Evolutionary conservation across 2,329 filamentous ascomycete genomes (phyloP).

Genomic region (Plenodomus tracheiphilus): DNA sequence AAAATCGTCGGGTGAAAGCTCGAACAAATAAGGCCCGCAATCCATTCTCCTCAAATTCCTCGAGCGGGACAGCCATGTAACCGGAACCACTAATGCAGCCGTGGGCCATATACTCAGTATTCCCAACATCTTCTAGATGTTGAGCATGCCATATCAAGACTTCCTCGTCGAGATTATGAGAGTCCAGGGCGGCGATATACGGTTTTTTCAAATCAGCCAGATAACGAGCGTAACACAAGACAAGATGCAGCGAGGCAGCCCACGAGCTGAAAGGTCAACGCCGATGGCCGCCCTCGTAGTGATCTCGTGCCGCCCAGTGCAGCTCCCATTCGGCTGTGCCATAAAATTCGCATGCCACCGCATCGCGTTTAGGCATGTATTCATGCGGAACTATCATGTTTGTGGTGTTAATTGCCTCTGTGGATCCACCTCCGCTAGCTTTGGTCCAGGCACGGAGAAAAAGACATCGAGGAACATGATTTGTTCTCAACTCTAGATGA

Average conservation of each 20-base stretch:
- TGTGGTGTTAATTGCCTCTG: conserved; percentile 1
- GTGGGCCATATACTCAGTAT: conserved; percentile 4
- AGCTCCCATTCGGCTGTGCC: too few species aligned
- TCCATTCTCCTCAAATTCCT: too few species aligned
- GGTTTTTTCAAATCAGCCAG: too few species aligned
- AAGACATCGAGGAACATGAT: conserved; percentile 8
- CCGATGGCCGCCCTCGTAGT: neutral
- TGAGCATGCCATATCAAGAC: conserved; percentile 8
- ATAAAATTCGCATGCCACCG: neutral
- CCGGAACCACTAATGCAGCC: conserved; percentile 4
- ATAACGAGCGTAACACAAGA: conserved; percentile 3
- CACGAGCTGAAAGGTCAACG: conserved; percentile 4
- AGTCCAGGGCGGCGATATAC: conserved; percentile 7
- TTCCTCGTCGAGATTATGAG: neutral
- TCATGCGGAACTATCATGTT: conserved; percentile 4
- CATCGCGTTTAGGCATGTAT: neutral
- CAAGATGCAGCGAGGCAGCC: conserved; percentile 6
- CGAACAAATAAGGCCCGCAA: too few species aligned
- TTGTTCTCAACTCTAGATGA: neutral
- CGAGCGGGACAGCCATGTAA: conserved; percentile 1
- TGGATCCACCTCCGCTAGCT: conserved; percentile 3
- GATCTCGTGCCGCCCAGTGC: neutral
- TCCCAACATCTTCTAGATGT: neutral
- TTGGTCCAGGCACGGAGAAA: conserved; percentile 9
- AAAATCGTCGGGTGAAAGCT: too few species aligned